Percentiles rank a stretch among this genome's conserved stretches.
These are phyloP conservation scores for Termitomyces sp. DNA, from an alignment of 768 basidiomycete genomes.

Conservation along the genomic window DNA sequence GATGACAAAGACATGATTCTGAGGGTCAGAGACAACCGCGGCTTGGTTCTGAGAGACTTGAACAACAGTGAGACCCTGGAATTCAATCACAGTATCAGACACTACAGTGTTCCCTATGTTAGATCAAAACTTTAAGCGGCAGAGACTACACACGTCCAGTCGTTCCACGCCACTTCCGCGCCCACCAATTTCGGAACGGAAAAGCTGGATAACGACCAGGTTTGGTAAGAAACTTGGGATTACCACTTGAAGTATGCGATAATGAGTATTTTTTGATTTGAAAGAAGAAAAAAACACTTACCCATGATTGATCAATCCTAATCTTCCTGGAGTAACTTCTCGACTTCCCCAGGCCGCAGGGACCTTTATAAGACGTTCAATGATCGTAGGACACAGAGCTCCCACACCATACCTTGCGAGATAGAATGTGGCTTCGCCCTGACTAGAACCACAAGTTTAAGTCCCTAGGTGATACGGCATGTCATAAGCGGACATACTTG, in stretches of 20 bases:
- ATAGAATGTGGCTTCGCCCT: conserved; percentile 55
- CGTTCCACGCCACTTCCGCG: conserved; percentile 66
- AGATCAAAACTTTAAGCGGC: neutral
- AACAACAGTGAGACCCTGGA: conserved; percentile 77
- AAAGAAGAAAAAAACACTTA: conserved; percentile 19
- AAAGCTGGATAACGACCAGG: conserved; percentile 78
- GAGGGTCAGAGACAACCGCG: conserved; percentile 74
- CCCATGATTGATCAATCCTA: conserved; percentile 78
- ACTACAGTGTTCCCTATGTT: conserved; percentile 35
- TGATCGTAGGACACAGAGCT: neutral
- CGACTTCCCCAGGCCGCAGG: conserved; percentile 69
- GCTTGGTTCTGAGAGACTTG: conserved; percentile 84
- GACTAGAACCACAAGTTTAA: conserved; percentile 34
- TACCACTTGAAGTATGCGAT: conserved; percentile 40
- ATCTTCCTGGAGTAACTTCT: conserved; percentile 66
- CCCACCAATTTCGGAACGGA: conserved; percentile 84
- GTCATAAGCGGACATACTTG: conserved; percentile 28
- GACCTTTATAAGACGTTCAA: conserved; percentile 22
- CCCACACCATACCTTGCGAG: conserved; percentile 46
- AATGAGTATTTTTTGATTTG: neutral
- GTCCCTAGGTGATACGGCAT: neutral
- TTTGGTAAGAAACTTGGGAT: conserved; percentile 69
- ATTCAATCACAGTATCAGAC: conserved; percentile 79
- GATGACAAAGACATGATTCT: conserved; percentile 77
- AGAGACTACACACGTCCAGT: conserved; percentile 50